Conservation (phyloP, 768 basidiomycete genomes). For the Phylloporus arenicola region DNA sequence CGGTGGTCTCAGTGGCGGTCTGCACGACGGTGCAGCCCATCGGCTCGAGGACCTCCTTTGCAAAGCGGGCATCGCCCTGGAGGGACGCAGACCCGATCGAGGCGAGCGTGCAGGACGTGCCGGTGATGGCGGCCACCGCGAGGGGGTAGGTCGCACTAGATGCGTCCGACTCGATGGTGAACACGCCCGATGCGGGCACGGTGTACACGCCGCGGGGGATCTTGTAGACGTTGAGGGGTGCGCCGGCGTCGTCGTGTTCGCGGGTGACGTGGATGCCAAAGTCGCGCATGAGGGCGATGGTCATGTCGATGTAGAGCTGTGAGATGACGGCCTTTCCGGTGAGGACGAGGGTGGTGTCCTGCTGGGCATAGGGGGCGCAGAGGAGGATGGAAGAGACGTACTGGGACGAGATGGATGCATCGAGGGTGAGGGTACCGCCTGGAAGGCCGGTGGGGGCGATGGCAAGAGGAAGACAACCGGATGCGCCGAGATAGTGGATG, state of each 20-base stretch:
- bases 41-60: constrained; percentile 83
- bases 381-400: constrained; percentile 97
- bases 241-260: constrained; percentile 56
- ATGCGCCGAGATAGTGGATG: constrained; percentile 71
- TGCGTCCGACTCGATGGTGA: constrained; percentile 94
- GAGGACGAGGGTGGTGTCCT: constrained; percentile 84
- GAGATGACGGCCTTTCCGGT: constrained; percentile 95
- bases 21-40: constrained; percentile 95
- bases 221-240: constrained; percentile 71
- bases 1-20: constrained; percentile 84
- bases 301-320: constrained; percentile 99
- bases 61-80: constrained; percentile 97
- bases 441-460: constrained; percentile 79
- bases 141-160: constrained; percentile 95
- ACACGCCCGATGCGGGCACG: constrained; percentile 59
- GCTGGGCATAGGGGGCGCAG: constrained; percentile 87
- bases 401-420: constrained; percentile 94
- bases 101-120: constrained; percentile 88
- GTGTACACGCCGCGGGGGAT: constrained; percentile 77
- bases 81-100: constrained; percentile 89
- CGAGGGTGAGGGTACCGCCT: constrained; percentile 78
- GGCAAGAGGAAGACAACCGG: constrained; percentile 84
- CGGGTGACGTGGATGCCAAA: constrained; percentile 81
- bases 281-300: constrained; percentile 92
- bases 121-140: constrained; percentile 94